Base-by-base conservation (phyloP, 768 basidiomycete genomes). In the Russula griseocarnosa region DNA sequence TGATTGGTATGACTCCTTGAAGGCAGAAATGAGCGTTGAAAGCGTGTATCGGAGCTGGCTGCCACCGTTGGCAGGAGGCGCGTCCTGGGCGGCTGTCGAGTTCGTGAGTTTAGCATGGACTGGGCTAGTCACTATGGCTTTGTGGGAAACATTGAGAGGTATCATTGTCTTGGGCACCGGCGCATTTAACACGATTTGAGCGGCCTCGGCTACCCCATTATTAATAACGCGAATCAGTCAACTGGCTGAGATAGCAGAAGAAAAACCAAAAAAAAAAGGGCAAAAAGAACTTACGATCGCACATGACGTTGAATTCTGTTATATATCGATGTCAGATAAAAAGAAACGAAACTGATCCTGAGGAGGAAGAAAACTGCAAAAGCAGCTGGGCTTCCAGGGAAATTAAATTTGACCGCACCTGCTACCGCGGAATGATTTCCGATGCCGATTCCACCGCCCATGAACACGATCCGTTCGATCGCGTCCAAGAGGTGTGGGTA, bases 361-460 rank as follows among this genome's bases (percentile, higher is more conserved):
- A 40, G 14, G 38, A 38, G 36, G 30, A 30, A 5, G 14, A 16
- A 5, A 38, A 38, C 14, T 14, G 38, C 14, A 38, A 38, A 38
- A 38, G 36, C 36, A 14, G 36, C 36, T 38, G 13, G 13, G 36
- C 36, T 14, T 30, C 30, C 30, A 30, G 7, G 1, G 5, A 30
- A 30, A 30, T 30, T 30, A 6, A 36, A 38, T 38, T 38, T 38
- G 38, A 18, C 14, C 38, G 18, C 18, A 85, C 86, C 85, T 69
- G 90, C 91, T 13, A 84, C 86, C 16, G 92, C 78, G 9, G 88
- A 86, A 36, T 87, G 79, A 70, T 94, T 95, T 0, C 93, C 92
- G 26, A 90, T 71, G 10, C 92, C 92, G 32, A 92, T 86, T 3
- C 85, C 92, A n/a, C 93, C 93, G 13, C 93, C 93, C 93, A 96